These are phyloP conservation scores for Diplodia seriata DNA, from an alignment of 2,329 filamentous ascomycete species.

Conservation along the genomic window DNA sequence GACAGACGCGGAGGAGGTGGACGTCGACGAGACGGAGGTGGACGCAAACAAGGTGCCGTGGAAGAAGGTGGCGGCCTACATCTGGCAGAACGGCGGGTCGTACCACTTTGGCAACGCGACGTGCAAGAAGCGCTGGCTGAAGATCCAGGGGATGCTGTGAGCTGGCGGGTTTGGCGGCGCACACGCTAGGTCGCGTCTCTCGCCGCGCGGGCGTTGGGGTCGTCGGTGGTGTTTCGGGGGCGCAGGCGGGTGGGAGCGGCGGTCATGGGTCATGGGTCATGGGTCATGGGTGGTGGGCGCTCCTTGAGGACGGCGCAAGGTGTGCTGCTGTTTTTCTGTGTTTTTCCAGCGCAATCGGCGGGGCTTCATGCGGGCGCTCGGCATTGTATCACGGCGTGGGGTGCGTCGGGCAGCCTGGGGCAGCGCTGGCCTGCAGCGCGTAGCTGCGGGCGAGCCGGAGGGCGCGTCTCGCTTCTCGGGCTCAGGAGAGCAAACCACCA, in stretches of 20 bases:
- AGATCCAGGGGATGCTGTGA: slow-evolving; percentile 40
- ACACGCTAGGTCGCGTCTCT: not conserved
- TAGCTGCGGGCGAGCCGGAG: not conserved
- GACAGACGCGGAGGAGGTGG: slow-evolving; percentile 3
- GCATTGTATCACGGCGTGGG: slow-evolving; percentile 12
- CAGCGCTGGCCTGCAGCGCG: not conserved
- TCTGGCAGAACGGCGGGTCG: slow-evolving; percentile 59
- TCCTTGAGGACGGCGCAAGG: not conserved
- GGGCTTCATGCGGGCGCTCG: slow-evolving; percentile 13
- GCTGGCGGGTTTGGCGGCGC: slow-evolving; percentile 2
- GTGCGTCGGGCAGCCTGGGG: not conserved
- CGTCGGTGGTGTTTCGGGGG: not conserved
- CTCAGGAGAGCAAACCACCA: not conserved
- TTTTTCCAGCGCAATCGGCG: slow-evolving; percentile 26
- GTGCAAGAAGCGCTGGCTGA: slow-evolving; percentile 67
- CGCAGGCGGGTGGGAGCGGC: not conserved
- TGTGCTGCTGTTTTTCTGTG: slow-evolving; percentile 6
- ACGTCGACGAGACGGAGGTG: slow-evolving; percentile 24
- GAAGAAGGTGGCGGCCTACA: slow-evolving; percentile 65
- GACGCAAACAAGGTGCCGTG: slow-evolving; percentile 58
- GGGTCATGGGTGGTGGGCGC: not conserved
- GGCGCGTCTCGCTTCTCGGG: not conserved
- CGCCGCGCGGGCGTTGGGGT: not conserved
- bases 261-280: not conserved
- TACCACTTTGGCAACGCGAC: slow-evolving; percentile 68